Percentiles rank a stretch among this genome's conserved stretches.
Conservation (phyloP, 208 protist species). For the Wallacemonas sp. region DNA sequence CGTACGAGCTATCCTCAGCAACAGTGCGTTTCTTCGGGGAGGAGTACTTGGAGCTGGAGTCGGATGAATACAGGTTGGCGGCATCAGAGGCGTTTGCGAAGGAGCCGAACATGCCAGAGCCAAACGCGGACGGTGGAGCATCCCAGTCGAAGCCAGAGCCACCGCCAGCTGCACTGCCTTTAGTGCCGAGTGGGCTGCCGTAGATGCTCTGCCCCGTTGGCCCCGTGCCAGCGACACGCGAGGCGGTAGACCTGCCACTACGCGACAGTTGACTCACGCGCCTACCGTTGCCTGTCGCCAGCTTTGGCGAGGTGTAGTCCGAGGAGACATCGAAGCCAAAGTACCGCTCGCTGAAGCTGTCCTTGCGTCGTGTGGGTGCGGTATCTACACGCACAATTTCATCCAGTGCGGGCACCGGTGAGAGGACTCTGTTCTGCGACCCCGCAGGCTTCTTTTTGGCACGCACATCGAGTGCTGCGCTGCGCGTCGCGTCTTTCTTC, state of each 20-base stretch:
- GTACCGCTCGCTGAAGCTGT: constrained; percentile 7
- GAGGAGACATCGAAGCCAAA: neutral
- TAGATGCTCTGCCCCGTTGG: neutral
- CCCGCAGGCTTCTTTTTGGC: neutral
- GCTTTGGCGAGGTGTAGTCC: neutral
- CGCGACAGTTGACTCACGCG: too few relatives aligned
- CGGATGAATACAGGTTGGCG: neutral
- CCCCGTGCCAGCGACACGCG: too few relatives aligned
- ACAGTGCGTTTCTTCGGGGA: neutral
- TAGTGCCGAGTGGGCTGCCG: neutral
- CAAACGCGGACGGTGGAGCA: neutral
- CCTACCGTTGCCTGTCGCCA: too few relatives aligned
- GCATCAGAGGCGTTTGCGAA: too few relatives aligned
- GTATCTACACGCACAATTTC: neutral
- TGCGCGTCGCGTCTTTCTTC: too few relatives aligned
- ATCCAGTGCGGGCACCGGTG: constrained; percentile 3
- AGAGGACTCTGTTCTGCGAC: neutral
- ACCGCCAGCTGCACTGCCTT: neutral
- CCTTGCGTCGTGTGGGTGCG: neutral
- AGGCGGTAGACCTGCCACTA: too few relatives aligned
- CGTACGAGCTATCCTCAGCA: neutral
- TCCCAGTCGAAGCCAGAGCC: neutral
- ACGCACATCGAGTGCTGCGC: neutral
- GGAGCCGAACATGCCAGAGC: constrained; percentile 4
- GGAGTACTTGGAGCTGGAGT: neutral